Evolutionary conservation across 371 early-diverging fungal genomes (phyloP), one percentile per base, ranked within the genome.

Genomic region (Mortierella sp.): DNA sequence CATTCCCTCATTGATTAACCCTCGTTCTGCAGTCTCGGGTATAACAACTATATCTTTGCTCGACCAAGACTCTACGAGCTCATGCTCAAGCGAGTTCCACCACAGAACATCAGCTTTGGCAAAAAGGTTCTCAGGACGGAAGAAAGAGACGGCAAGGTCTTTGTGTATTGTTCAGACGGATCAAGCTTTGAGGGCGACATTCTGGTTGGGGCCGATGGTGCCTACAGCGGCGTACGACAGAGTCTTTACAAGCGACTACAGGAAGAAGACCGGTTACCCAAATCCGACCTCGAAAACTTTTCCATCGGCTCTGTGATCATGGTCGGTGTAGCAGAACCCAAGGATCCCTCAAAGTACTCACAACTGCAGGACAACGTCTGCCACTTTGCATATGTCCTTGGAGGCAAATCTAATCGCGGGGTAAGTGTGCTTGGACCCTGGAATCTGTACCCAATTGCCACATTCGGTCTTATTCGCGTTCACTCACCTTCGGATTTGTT

Each of bases 141-240:
- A 29, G 52, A 65, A n/a, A 48, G 44, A 10, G 54, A 51, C 7
- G 47, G 39, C 14, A 22, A 43, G 7, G 57, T 63, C 13, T 21
- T 29, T n/a, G 57, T 63, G 24, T n/a, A 29, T 39, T 66, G 51
- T 48, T 57, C 58, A 2, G 66, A 65, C 41, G 47, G 53, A 7
- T 53, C 58, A 6, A 27, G 39, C 8, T 56, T 37, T 24, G 37
- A 43, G 12, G 66, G 57, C 10, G 66, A 65, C 22, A 52, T 65
- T 16, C 53, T 65, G 16, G 45, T 58, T 9, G 66, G 57, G 2
- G 66, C 66, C 0, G 66, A 65, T 37, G 59, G 66, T 10, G 59
- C 66, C 12, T 65, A 65, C 19, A 57, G 58, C 25, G 54, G 37
- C 2, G 59, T 65, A 3, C 66, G 66, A 4, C 66, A 65, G 16